These are phyloP conservation scores for Astrothelium subdiscretum DNA, from an alignment of 495 filamentous ascomycete genomes.

Conservation along the genomic window DNA sequence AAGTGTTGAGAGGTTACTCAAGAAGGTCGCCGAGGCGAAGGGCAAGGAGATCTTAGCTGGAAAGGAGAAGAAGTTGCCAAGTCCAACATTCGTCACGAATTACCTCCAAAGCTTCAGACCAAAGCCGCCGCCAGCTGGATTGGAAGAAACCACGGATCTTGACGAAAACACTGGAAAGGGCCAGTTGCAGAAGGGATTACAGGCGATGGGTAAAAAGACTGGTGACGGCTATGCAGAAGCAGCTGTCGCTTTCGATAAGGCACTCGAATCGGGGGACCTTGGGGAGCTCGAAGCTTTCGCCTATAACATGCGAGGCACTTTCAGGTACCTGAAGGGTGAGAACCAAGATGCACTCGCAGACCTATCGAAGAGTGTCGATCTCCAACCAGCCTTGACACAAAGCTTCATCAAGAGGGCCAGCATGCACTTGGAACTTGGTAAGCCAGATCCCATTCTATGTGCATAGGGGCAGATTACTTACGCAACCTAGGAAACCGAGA, in stretches of 20 bases:
- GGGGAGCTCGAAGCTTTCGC: slow-evolving; percentile 78
- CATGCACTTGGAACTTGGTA: slow-evolving; percentile 93
- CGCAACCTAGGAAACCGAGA: slow-evolving; percentile 60
- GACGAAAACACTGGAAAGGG: slow-evolving; percentile 70
- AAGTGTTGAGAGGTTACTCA: slow-evolving; percentile 82
- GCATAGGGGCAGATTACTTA: slow-evolving; percentile 14
- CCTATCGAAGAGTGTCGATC: slow-evolving; percentile 80
- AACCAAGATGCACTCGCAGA: slow-evolving; percentile 70
- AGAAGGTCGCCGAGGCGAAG: slow-evolving; percentile 93
- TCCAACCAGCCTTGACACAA: slow-evolving; percentile 78
- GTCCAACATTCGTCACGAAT: slow-evolving; percentile 92
- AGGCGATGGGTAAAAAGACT: slow-evolving; percentile 72
- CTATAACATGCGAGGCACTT: slow-evolving; percentile 92
- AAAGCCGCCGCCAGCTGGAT: slow-evolving; percentile 62
- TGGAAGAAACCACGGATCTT: slow-evolving; percentile 69
- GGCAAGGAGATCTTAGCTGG: slow-evolving; percentile 70
- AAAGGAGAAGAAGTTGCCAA: slow-evolving; percentile 77
- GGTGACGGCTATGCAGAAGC: slow-evolving; percentile 84
- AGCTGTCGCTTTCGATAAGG: slow-evolving; percentile 71
- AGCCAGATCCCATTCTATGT: slow-evolving; percentile 15
- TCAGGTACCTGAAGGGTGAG: slow-evolving; percentile 83
- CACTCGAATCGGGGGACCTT: slow-evolving; percentile 65
- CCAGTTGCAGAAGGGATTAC: slow-evolving; percentile 68
- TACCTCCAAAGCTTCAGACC: slow-evolving; percentile 96
- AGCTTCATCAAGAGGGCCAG: slow-evolving; percentile 98